These are phyloP conservation scores for Dioscorea zingiberensis DNA, from an alignment of 106 monocot genomes.

Conservation along the genomic window DNA sequence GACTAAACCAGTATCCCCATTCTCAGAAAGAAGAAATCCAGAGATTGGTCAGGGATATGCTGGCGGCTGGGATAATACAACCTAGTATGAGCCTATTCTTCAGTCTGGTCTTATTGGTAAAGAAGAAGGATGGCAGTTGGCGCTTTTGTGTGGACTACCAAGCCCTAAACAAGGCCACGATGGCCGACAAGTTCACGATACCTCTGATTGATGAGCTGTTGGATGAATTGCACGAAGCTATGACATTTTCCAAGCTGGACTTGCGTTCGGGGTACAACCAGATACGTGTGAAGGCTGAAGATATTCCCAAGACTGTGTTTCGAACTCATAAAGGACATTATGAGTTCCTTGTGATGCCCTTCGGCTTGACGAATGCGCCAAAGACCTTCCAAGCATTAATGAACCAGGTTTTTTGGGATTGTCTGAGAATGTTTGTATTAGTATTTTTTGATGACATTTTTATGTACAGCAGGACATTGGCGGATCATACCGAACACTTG, in stretches of 20 bases:
- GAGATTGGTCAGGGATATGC: neutral
- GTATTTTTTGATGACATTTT: slow-evolving; percentile 3
- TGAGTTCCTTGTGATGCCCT: no score
- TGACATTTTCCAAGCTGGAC: neutral
- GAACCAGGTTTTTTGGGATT: neutral
- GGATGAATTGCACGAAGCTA: neutral
- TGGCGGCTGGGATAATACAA: no score
- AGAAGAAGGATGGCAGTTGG: slow-evolving; percentile 4
- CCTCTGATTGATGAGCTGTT: slow-evolving; percentile 3
- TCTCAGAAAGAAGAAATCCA: neutral
- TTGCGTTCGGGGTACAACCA: neutral
- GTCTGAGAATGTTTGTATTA: neutral
- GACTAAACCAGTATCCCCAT: neutral
- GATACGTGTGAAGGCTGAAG: neutral
- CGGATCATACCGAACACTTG: neutral
- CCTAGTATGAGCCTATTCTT: neutral
- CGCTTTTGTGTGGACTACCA: no score
- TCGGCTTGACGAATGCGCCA: no score
- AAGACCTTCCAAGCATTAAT: no score
- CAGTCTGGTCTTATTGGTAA: neutral
- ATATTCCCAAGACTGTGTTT: neutral
- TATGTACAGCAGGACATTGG: neutral
- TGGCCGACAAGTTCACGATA: neutral
- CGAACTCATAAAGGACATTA: no score
- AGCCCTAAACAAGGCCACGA: neutral